These are phyloP conservation scores for Aspergillus bertholletiae DNA, from an alignment of 495 filamentous ascomycete genomes.

Conservation along the genomic window DNA sequence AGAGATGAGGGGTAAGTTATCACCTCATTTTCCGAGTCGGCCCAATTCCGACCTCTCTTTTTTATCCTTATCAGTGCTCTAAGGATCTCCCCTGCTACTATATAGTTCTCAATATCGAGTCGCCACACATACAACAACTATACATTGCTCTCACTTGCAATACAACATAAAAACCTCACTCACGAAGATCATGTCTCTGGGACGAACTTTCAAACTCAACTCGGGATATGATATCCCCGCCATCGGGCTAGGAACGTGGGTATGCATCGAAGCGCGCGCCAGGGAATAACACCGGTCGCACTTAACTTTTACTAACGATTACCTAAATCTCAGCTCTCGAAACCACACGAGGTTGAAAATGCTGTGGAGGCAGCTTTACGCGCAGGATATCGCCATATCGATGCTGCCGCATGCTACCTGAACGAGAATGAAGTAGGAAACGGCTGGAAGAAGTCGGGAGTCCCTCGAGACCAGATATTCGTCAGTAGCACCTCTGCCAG, in stretches of 20 bases:
- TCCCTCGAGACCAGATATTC: slow-evolving; percentile 41
- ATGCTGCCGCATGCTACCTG: slow-evolving; percentile 34
- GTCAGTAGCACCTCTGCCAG: slow-evolving; percentile 23
- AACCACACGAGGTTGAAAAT: slow-evolving; percentile 45
- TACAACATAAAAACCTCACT: too few species aligned
- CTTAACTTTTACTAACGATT: not conserved
- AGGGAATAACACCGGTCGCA: not conserved
- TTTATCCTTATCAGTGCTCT: not conserved
- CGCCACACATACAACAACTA: not conserved
- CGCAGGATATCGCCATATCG: slow-evolving; percentile 45
- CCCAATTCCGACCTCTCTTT: not conserved
- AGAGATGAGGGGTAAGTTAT: slow-evolving; percentile 10
- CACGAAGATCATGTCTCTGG: slow-evolving; percentile 32
- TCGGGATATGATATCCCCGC: slow-evolving; percentile 39
- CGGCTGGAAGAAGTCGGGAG: slow-evolving; percentile 39
- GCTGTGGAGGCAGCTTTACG: slow-evolving; percentile 47
- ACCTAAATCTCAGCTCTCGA: slow-evolving; percentile 39
- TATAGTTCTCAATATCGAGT: not conserved
- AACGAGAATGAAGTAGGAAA: slow-evolving; percentile 45
- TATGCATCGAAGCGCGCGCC: slow-evolving; percentile 4
- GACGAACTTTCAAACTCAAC: slow-evolving; percentile 37
- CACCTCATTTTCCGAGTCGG: not conserved
- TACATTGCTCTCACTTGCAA: not conserved
- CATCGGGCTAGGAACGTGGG: slow-evolving; percentile 32
- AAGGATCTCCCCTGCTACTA: not conserved